These are phyloP conservation scores for Pisolithus albus DNA, from an alignment of 768 basidiomycete genomes.

Conservation along the genomic window DNA sequence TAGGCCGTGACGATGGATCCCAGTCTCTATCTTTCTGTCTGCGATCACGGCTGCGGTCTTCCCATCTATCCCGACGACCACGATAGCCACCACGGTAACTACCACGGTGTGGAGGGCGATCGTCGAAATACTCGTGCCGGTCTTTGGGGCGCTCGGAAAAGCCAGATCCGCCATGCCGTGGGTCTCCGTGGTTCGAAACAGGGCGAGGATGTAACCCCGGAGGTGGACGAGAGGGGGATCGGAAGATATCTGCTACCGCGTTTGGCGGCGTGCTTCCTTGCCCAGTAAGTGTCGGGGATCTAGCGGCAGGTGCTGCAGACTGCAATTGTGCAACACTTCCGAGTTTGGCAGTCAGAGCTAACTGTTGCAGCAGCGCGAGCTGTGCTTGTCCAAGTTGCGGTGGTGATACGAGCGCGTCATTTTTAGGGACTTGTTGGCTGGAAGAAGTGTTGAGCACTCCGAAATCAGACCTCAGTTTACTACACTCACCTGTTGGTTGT, in stretches of 20 bases:
- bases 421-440: slow-evolving; percentile 69
- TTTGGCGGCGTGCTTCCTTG: background rate
- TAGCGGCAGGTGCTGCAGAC: slow-evolving; percentile 22
- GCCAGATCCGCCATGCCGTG: slow-evolving; percentile 27
- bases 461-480: background rate
- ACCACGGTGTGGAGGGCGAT: slow-evolving; percentile 45
- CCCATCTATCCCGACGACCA: slow-evolving; percentile 57
- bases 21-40: slow-evolving; percentile 42
- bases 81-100: slow-evolving; percentile 48
- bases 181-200: slow-evolving; percentile 30
- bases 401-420: slow-evolving; percentile 33
- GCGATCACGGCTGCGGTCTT: slow-evolving; percentile 44
- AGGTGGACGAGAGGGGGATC: background rate
- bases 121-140: slow-evolving; percentile 44
- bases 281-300: slow-evolving; percentile 18
- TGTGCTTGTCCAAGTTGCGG: slow-evolving; percentile 44
- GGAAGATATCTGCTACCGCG: slow-evolving; percentile 18
- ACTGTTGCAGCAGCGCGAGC: slow-evolving; percentile 69
- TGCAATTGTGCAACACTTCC: slow-evolving; percentile 25
- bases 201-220: slow-evolving; percentile 1
- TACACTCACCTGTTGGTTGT: slow-evolving; percentile 34
- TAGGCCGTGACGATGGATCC: slow-evolving; percentile 34
- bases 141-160: slow-evolving; percentile 39
- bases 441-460: slow-evolving; percentile 4
- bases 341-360: slow-evolving; percentile 54